Percentiles rank a stretch among this genome's conserved stretches.
These are phyloP conservation scores for Saccharum officinarum DNA, from an alignment of 176 grass and related monocot species.

Conservation along the genomic window DNA sequence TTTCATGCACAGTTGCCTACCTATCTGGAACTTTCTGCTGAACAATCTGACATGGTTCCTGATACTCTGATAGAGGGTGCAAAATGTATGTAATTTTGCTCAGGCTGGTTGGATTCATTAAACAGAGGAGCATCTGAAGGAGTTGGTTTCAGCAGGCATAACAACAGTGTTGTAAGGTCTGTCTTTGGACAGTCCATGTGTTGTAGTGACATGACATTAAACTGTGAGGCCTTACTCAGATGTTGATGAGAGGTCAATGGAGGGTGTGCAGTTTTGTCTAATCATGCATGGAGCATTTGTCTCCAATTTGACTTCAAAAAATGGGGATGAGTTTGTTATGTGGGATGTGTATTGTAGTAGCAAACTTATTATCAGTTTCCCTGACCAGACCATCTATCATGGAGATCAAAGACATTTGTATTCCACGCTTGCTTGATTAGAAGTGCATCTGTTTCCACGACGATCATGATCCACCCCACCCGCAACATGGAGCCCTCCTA, in stretches of 20 bases:
- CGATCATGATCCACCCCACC: not conserved
- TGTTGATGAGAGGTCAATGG: conserved; percentile 1
- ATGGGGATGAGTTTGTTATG: not conserved
- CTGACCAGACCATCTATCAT: not conserved
- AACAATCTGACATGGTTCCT: not conserved
- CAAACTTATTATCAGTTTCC: not conserved
- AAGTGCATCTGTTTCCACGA: not conserved
- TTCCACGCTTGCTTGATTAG: not conserved
- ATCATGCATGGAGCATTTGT: conserved; percentile 9
- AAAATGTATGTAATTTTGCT: conserved; percentile 6
- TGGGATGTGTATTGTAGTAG: not conserved
- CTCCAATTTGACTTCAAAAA: conserved; percentile 8
- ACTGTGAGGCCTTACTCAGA: not conserved
- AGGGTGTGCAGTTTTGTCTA: conserved; percentile 20
- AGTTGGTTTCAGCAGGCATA: not conserved
- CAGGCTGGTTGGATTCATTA: not conserved
- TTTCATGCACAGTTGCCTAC: conserved; percentile 3
- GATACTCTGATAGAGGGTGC: conserved; percentile 2
- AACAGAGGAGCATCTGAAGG: not conserved
- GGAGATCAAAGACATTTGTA: not conserved
- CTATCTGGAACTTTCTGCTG: not conserved
- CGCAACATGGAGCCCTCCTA: not conserved
- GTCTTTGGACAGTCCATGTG: not conserved
- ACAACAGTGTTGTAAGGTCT: not conserved
- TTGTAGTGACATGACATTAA: not conserved